phyloP scores from a whole-genome alignment of 2,329 filamentous ascomycete species.

The Alternaria sp. region DNA sequence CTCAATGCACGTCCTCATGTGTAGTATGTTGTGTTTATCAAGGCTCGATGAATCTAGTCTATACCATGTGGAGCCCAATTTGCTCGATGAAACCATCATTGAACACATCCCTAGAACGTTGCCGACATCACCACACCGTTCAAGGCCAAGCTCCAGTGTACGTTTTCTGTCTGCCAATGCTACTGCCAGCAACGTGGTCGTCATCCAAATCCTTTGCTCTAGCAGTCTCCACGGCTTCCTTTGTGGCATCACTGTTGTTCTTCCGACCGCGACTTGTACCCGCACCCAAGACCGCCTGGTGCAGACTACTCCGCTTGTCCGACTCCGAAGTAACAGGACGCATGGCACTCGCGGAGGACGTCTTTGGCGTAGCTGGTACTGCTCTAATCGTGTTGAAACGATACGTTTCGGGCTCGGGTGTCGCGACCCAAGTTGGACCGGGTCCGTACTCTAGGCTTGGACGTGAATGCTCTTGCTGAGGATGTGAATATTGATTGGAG shows the following conservation, averaged over 20 bases:
- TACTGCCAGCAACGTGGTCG: neutral
- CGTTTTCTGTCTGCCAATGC: neutral
- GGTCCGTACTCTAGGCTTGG: conserved; percentile 5
- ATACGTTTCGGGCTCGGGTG: neutral
- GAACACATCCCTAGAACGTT: neutral
- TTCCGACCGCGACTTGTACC: neutral
- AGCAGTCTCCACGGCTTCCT: neutral
- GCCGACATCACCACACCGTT: neutral
- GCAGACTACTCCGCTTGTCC: neutral
- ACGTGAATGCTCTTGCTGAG: neutral
- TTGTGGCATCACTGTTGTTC: neutral
- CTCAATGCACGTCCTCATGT: neutral
- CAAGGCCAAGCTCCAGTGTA: conserved; percentile 5
- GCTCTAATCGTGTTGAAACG: neutral
- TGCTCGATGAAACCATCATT: neutral
- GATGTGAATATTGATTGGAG: neutral
- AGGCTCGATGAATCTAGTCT: neutral
- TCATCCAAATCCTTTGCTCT: neutral
- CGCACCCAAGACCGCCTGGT: neutral
- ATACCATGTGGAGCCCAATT: neutral
- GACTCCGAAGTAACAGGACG: neutral
- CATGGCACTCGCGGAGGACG: neutral
- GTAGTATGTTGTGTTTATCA: neutral
- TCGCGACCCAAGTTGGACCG: neutral
- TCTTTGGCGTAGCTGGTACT: neutral